Base-by-base conservation (phyloP, 2,329 filamentous ascomycete genomes). In the Xylaria sp. region DNA sequence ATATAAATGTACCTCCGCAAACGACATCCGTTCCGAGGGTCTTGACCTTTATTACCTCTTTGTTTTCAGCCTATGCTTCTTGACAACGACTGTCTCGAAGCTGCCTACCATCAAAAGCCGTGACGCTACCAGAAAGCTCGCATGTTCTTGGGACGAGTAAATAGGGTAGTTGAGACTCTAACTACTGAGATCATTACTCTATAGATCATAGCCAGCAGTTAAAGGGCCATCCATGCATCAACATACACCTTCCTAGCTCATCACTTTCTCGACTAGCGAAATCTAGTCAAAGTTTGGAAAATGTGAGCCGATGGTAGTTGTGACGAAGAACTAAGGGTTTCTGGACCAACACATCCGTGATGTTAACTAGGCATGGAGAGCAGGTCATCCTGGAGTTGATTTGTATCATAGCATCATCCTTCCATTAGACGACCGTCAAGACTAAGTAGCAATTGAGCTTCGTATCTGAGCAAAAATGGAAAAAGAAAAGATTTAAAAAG, bases 341-440 rank as follows among this genome's bases (percentile, higher is more conserved):
- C 15, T 5, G 27, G 27, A 63, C 38, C 15, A 53, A 45, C n/a
- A 38, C 25, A 36, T 45, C 2, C 2, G 25, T 22, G 22, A 42
- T 53, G 25, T 29, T 17, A 7, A 29, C 36, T 33, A 3, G 39
- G 47, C 27, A 55, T 50, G 36, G 54, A 39, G 62, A 55, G 45
- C 29, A 39, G 57, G 27, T 62, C 38, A 64, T 56, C 45, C 20
- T 22, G 25, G 64, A 56, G 54, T 57, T 33, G 56, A 63, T 63
- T 57, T 69, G 67, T 69, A 69, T 64, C 42, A 69, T 69, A 69
- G 42, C 45, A 65, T 44, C 55, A 69, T 64, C 38, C 57, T 51
- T 60, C 63, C 38, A 42, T 58, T 67, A 69, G 67, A 69, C 64
- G 53, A 45, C 45, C 45, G 45, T 62, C 36, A 56, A 65, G 50